phyloP scores from a whole-genome alignment of 495 filamentous ascomycete species.

The Tetracladium setigerum region DNA sequence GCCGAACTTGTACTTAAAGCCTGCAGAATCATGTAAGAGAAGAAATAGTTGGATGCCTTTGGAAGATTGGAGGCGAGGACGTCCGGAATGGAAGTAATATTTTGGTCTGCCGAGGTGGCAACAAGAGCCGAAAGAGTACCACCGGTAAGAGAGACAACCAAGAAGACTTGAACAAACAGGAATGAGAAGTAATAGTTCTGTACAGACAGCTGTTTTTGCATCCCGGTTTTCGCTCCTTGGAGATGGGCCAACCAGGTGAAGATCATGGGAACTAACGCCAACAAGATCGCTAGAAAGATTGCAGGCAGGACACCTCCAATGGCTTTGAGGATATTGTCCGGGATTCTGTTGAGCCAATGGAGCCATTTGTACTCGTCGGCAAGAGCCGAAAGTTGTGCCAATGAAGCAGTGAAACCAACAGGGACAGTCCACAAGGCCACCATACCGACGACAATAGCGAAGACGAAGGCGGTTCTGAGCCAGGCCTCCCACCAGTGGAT shows the following conservation, averaged over 20 bases:
- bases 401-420: constrained; percentile 75
- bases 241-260: constrained; percentile 60
- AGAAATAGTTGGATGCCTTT: constrained; percentile 91
- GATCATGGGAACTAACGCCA: constrained; percentile 72
- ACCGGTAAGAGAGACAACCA: constrained; percentile 85
- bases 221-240: constrained; percentile 79
- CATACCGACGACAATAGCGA: constrained; percentile 63
- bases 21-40: constrained; percentile 95
- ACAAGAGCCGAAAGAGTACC: constrained; percentile 62
- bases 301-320: constrained; percentile 85
- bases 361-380: constrained; percentile 60
- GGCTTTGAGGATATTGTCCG: constrained; percentile 52
- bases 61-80: constrained; percentile 80
- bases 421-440: constrained; percentile 88
- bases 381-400: constrained; percentile 69
- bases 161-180: constrained; percentile 90
- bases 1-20: constrained; percentile 85
- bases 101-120: constrained; percentile 42
- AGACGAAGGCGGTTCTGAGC: constrained; percentile 59
- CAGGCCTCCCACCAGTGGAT: constrained; percentile 93
- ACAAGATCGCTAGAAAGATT: constrained; percentile 66
- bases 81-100: constrained; percentile 46
- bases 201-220: constrained; percentile 69
- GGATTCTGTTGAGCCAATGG: constrained; percentile 48
- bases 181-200: constrained; percentile 94